These are phyloP conservation scores for Chytriomyces sp. DNA, from an alignment of 192 early-diverging fungal genomes.

Conservation along the genomic window DNA sequence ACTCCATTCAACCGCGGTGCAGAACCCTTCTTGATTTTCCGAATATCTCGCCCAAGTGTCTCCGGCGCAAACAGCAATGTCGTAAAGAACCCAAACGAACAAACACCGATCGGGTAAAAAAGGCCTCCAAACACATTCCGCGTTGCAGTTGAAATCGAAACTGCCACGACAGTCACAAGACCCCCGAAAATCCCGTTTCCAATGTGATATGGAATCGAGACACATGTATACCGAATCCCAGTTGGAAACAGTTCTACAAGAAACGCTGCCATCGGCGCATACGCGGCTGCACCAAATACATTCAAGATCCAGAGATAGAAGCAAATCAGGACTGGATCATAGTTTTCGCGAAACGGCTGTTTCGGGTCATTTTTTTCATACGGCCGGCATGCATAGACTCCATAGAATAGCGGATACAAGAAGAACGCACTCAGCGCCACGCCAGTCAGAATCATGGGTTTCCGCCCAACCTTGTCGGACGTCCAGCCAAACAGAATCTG, in stretches of 20 bases:
- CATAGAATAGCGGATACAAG: constrained; percentile 36
- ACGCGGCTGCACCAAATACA: constrained; percentile 19
- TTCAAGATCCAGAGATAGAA: constrained; percentile 22
- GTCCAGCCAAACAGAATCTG: constrained; percentile 31
- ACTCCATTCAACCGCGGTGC: too few relatives aligned
- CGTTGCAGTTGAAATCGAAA: constrained; percentile 20
- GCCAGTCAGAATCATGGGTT: constrained; percentile 35
- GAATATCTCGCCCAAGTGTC: not conserved
- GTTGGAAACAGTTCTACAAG: constrained; percentile 45
- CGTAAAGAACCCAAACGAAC: not conserved
- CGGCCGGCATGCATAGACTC: constrained; percentile 17
- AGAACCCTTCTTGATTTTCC: not conserved
- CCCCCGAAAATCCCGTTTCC: constrained; percentile 40
- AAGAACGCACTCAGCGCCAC: constrained; percentile 10
- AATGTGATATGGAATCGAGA: constrained; percentile 23
- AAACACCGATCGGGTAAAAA: constrained; percentile 30
- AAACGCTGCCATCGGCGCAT: constrained; percentile 45
- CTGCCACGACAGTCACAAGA: constrained; percentile 29
- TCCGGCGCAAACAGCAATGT: not conserved
- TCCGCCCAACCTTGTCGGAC: constrained; percentile 40
- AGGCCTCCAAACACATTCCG: constrained; percentile 37
- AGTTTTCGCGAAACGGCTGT: constrained; percentile 7
- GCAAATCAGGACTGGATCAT: constrained; percentile 14
- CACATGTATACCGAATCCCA: constrained; percentile 33
- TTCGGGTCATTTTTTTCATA: constrained; percentile 26